These are phyloP conservation scores for Aureobasidium sp. DNA, from an alignment of 2,329 filamentous ascomycete genomes.

Conservation along the genomic window DNA sequence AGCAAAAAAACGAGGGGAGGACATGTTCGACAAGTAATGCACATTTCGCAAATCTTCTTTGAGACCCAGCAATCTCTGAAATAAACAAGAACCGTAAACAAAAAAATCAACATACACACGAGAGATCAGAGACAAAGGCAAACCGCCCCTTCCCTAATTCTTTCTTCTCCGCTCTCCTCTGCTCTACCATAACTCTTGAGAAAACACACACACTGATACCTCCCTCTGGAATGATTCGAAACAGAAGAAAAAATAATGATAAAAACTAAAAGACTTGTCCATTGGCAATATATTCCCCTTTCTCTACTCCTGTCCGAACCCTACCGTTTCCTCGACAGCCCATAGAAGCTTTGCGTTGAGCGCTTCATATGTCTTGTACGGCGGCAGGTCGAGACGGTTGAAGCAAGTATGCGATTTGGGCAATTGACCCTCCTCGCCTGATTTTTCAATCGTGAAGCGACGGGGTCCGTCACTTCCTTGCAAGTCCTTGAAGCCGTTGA, in stretches of 20 bases:
- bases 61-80: neutral
- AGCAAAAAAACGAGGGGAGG: neutral
- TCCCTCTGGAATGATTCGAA: neutral
- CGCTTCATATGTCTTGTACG: conserved; percentile 82
- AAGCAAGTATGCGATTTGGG: conserved; percentile 99
- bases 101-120: neutral
- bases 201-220: neutral
- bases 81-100: neutral
- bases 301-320: conserved; percentile 88
- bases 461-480: conserved; percentile 94
- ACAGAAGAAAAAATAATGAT: neutral
- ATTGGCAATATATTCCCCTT: neutral
- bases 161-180: neutral
- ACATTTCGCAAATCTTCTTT: neutral
- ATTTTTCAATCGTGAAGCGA: conserved; percentile 96
- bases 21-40: neutral
- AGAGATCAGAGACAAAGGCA: too few relatives aligned
- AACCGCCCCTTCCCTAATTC: neutral
- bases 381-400: conserved; percentile 90
- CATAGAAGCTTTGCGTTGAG: conserved; percentile 88
- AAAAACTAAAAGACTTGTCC: neutral
- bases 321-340: conserved; percentile 97
- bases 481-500: conserved; percentile 98
- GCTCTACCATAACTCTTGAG: neutral
- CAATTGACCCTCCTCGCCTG: conserved; percentile 80